Percentiles rank a stretch among this genome's conserved stretches.
Conservation (phyloP, 108 stramenopile species). For the Fistulifera pelliculosa region DNA sequence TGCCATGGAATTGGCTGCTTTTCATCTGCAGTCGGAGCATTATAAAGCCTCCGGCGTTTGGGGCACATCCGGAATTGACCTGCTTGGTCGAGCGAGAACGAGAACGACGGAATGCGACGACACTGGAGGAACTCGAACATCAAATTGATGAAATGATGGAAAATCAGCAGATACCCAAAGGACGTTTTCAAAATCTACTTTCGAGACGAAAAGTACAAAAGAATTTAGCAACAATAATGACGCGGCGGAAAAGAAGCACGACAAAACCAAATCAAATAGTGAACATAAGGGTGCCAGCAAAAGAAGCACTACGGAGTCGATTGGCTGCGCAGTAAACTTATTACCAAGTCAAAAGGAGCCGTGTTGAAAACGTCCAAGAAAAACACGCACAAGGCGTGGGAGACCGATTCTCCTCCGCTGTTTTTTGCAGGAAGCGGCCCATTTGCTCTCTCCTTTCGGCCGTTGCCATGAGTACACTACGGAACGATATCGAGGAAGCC, state of each 20-base stretch:
- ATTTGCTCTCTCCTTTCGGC: conserved; percentile 57
- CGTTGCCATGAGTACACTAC: conserved; percentile 53
- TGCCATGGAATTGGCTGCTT: conserved; percentile 13
- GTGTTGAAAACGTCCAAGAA: background rate
- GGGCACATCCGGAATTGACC: conserved; percentile 33
- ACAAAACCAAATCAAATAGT: background rate
- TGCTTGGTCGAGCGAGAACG: conserved; percentile 11
- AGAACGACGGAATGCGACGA: conserved; percentile 5
- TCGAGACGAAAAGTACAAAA: background rate
- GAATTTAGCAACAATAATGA: conserved; percentile 2
- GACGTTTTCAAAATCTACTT: background rate
- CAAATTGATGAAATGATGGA: conserved; percentile 2
- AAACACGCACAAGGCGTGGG: background rate
- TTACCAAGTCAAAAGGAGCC: background rate
- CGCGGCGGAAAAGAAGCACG: background rate
- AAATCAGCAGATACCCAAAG: background rate
- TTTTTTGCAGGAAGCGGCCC: conserved; percentile 63
- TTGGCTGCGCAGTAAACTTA: background rate
- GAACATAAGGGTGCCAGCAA: background rate
- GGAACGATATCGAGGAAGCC: conserved; percentile 59
- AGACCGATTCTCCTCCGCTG: conserved; percentile 11
- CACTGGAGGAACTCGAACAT: conserved; percentile 1
- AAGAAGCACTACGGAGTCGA: background rate
- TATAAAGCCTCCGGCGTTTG: conserved; percentile 65
- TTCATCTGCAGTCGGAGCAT: conserved; percentile 18